These are phyloP conservation scores for Teratosphaeria gauchensis DNA, from an alignment of 2,329 filamentous ascomycete species.

Conservation along the genomic window DNA sequence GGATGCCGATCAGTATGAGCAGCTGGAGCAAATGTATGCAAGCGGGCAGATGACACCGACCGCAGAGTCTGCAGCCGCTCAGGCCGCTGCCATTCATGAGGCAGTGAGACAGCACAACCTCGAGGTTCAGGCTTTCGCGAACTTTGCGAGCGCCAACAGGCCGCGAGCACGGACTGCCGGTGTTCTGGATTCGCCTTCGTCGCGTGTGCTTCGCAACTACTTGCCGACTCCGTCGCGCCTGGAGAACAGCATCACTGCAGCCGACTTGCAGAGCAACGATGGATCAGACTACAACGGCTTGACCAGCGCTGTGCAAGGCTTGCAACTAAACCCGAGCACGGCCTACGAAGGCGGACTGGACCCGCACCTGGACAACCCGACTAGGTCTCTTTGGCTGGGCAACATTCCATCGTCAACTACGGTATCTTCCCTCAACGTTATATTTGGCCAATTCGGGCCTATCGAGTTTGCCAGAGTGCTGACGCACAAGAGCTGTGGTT, in stretches of 20 bases:
- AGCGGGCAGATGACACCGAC: slow-evolving; percentile 48
- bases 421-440: slow-evolving; percentile 84
- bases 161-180: slow-evolving; percentile 87
- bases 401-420: slow-evolving; percentile 97
- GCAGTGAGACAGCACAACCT: slow-evolving; percentile 85
- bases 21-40: slow-evolving; percentile 47
- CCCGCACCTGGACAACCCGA: slow-evolving; percentile 74
- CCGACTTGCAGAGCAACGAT: slow-evolving; percentile 65
- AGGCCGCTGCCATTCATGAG: slow-evolving; percentile 51
- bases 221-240: slow-evolving; percentile 66
- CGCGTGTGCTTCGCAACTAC: slow-evolving; percentile 58
- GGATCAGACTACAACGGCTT: slow-evolving; percentile 72
- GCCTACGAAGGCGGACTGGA: slow-evolving; percentile 63
- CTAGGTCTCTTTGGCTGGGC: slow-evolving; percentile 89
- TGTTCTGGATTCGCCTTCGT: slow-evolving; percentile 69
- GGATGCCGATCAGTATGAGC: slow-evolving; percentile 40
- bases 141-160: slow-evolving; percentile 68
- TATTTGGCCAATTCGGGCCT: slow-evolving; percentile 86
- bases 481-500: slow-evolving; percentile 97
- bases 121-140: slow-evolving; percentile 85
- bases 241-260: slow-evolving; percentile 63
- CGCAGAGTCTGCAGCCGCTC: slow-evolving; percentile 47
- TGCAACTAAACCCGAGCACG: slow-evolving; percentile 61
- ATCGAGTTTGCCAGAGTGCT: slow-evolving; percentile 88
- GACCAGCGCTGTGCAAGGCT: slow-evolving; percentile 69